Conservation (phyloP, 352 stramenopile genomes). For the Phytophthora hibernalis region DNA sequence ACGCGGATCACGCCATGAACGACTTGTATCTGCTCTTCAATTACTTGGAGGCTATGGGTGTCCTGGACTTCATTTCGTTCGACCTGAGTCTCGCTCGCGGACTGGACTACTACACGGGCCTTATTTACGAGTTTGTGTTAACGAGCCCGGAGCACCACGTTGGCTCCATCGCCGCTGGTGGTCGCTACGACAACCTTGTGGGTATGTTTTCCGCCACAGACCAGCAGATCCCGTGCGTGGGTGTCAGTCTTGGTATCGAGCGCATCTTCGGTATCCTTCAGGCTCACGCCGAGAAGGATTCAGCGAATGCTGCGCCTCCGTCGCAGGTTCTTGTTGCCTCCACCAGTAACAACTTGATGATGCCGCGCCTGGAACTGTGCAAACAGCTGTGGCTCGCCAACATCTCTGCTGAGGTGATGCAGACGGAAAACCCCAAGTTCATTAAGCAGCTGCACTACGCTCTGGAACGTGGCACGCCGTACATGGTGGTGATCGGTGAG, state of each 20-base stretch:
- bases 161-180: slow-evolving; percentile 97
- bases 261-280: slow-evolving; percentile 99
- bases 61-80: slow-evolving; percentile 95
- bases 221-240: slow-evolving; percentile 97
- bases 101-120: slow-evolving; percentile 99
- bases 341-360: slow-evolving; percentile 74
- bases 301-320: slow-evolving; percentile 35
- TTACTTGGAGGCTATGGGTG: slow-evolving; percentile 98
- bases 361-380: slow-evolving; percentile 78
- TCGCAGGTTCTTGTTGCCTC: slow-evolving; percentile 96
- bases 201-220: slow-evolving; percentile 97
- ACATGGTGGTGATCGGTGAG: slow-evolving; percentile 97
- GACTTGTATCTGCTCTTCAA: slow-evolving; percentile 96
- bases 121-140: slow-evolving; percentile 99
- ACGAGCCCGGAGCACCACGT: slow-evolving; percentile 91
- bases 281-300: slow-evolving; percentile 83
- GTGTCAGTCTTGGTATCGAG: slow-evolving; percentile 98
- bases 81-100: slow-evolving; percentile 97
- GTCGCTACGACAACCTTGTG: slow-evolving; percentile 98
- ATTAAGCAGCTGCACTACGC: slow-evolving; percentile 97
- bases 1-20: slow-evolving; percentile 86
- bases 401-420: slow-evolving; percentile 96
- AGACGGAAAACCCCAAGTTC: slow-evolving; percentile 97
- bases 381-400: slow-evolving; percentile 91
- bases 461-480: slow-evolving; percentile 95